Evolutionary conservation across 2,329 filamentous ascomycete genomes (phyloP), one percentile per base, ranked within the genome.

Genomic region (Botrytis hyacinthi): DNA sequence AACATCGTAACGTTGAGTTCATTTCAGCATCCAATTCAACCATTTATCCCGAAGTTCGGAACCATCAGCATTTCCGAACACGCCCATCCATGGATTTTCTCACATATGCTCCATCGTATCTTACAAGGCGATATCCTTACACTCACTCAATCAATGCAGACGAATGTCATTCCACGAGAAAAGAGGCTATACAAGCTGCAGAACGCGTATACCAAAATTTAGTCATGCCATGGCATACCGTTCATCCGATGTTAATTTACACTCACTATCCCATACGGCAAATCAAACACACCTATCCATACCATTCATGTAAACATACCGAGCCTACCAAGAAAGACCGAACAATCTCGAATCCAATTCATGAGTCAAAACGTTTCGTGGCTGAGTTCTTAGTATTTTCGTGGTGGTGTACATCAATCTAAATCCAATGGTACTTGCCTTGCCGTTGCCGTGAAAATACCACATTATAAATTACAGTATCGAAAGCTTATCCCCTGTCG

Each of bases 21-120:
- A 29, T 29, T 44, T 20, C 48, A 68, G 66, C 66, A 57, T 57
- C 37, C 26, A 48, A 46, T 70, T 26, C 40, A 70, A 14, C 68
- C 22, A 71, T 40, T 51, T 20, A 46, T 71, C 59, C 57, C 42
- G 40, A 60, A 59, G 51, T 54, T 60, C 67, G 54, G 59, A 61
- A 37, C 14, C 57, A 63, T 71, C 57, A 71, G 68, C 57, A 71
- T 71, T 35, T 68, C 35, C 66, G 66, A 48, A 40, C 37, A 37
- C 35, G 18, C 66, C 40, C n/a, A 57, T 57, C 51, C 51, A 57
- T 57, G n/a, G 26, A 29, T 29, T 68, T 57, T 68, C 66, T 68
- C 48, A 42, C 9, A 54, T 68, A 20, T 26, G 16, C 48, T 29
- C 20, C 66, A 57, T 68, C 35, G 40, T 48, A 57, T 65, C 42